Percentiles rank a stretch among this genome's conserved stretches.
phyloP scores from a whole-genome alignment of 1,284 basidiomycete genomes.

The Rugosomyces carneus region DNA sequence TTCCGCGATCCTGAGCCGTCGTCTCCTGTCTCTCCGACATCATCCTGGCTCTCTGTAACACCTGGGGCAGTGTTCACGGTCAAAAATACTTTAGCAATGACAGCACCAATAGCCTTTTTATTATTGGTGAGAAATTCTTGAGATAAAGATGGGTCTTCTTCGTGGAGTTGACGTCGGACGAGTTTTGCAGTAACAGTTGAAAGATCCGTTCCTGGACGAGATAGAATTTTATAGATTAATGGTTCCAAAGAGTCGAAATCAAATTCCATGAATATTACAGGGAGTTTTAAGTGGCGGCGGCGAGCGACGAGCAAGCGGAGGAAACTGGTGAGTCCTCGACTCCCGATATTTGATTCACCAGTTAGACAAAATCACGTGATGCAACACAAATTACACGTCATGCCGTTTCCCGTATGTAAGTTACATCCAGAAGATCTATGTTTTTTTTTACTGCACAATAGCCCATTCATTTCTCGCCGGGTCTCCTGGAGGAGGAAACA shows the following conservation, averaged over 20 bases:
- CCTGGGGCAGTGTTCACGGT: constrained; percentile 37
- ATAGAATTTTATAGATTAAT: constrained; percentile 60
- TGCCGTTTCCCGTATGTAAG: not conserved
- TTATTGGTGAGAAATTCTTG: constrained; percentile 50
- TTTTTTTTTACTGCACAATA: constrained; percentile 41
- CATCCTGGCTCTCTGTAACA: constrained; percentile 26
- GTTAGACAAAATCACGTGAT: constrained; percentile 9
- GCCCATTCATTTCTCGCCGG: constrained; percentile 63
- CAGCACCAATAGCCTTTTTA: constrained; percentile 49
- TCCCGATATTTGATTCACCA: constrained; percentile 6
- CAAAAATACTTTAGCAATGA: constrained; percentile 59
- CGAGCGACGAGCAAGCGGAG: constrained; percentile 20
- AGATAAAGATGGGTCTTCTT: constrained; percentile 45
- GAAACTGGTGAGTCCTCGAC: not conserved
- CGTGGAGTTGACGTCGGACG: constrained; percentile 61
- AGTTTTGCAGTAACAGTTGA: constrained; percentile 71
- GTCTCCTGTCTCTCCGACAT: constrained; percentile 25
- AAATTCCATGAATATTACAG: constrained; percentile 29
- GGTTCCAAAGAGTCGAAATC: constrained; percentile 47
- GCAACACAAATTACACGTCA: not conserved
- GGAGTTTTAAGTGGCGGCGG: constrained; percentile 4
- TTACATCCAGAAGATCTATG: constrained; percentile 1
- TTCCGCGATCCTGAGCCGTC: constrained; percentile 26
- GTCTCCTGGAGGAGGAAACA: constrained; percentile 60
- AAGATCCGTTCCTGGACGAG: constrained; percentile 65